Base-by-base conservation (phyloP, 352 stramenopile species). In the Thalassiosira livingstoniorum region DNA sequence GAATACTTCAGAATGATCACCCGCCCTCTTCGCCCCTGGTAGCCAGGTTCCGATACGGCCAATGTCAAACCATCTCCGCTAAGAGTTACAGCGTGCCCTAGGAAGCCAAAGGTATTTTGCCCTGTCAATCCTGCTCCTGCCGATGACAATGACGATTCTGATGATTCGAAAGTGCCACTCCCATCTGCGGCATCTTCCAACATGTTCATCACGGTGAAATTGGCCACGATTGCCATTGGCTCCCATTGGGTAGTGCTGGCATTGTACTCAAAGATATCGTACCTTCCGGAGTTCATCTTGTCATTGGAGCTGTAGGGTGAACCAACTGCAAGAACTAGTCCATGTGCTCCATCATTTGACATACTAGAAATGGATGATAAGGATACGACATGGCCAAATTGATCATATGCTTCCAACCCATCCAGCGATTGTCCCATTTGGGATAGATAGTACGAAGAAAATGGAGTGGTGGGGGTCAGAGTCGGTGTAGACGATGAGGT, bases 311-410 rank as follows among this genome's bases (percentile, higher is more conserved):
- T n/a, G 27, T 58, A 58, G 4, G 47, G 47, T 25, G 47, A 58
- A 5, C 47, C 47, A 58, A 27, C n/a, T 5, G 47, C 47, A 23
- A 58, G 47, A 23, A 58, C 27, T n/a, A n/a, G 7, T 27, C 47
- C 47, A 58, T 58, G 11, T n/a, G 47, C 10, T 27, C 47, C 47
- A 58, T 58, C 47, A 23, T 58, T 58, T n/a, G n/a, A n/a, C n/a
- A n/a, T n/a, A n/a, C n/a, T n/a, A n/a, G n/a, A n/a, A n/a, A n/a
- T n/a, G n/a, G n/a, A n/a, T 7, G 47, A 58, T 10, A 58, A n/a
- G 27, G 11, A 29, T 29, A 58, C 21, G 5, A n/a, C 21, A 58
- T 58, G 21, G 4, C 47, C 47, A 58, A 58, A 58, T 58, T 58
- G 47, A n/a, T 58, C 47, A 23, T 58, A 58, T 5, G 47, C 4